A percentile compares a stretch with the other conserved stretches of the same genome.
phyloP scores from a whole-genome alignment of 2,329 filamentous ascomycete species.

The Venturiaceae sp. region DNA sequence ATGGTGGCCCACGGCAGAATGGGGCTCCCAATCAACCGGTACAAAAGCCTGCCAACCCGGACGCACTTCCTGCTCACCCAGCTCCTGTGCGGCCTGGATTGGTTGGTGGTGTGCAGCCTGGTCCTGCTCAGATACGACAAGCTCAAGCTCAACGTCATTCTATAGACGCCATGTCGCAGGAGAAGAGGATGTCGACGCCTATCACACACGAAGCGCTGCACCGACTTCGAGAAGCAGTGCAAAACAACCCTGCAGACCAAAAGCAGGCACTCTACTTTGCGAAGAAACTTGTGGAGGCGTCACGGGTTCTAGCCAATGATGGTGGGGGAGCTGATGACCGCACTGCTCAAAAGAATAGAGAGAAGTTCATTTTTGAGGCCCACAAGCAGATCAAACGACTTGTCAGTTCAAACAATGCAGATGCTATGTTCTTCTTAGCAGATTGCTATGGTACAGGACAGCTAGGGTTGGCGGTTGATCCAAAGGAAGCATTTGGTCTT shows the following conservation, averaged over 20 bases:
- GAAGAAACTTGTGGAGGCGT: constrained; percentile 78
- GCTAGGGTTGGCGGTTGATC: constrained; percentile 69
- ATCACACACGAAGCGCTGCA: constrained; percentile 76
- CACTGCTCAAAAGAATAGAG: constrained; percentile 54
- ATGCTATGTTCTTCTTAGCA: constrained; percentile 89
- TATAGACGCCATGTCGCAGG: background rate
- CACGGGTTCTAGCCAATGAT: constrained; percentile 68
- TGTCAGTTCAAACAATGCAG: constrained; percentile 58
- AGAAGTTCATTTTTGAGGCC: constrained; percentile 76
- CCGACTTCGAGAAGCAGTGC: constrained; percentile 57
- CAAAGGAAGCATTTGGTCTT: constrained; percentile 84
- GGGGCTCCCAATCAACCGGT: background rate
- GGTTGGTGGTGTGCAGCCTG: constrained; percentile 9
- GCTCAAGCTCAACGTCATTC: constrained; percentile 4
- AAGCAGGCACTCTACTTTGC: constrained; percentile 63
- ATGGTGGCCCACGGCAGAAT: background rate
- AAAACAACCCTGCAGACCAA: constrained; percentile 63
- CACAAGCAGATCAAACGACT: constrained; percentile 90
- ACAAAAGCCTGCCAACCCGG: background rate
- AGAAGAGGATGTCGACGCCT: constrained; percentile 32
- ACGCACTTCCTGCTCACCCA: constrained; percentile 22
- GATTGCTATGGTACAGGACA: constrained; percentile 78
- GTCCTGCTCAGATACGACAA: constrained; percentile 3
- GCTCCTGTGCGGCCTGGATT: constrained; percentile 44
- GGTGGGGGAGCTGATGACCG: constrained; percentile 61